Evolutionary conservation across 805 yeast genomes (phyloP).

Genomic region (Candida saitoana): DNA sequence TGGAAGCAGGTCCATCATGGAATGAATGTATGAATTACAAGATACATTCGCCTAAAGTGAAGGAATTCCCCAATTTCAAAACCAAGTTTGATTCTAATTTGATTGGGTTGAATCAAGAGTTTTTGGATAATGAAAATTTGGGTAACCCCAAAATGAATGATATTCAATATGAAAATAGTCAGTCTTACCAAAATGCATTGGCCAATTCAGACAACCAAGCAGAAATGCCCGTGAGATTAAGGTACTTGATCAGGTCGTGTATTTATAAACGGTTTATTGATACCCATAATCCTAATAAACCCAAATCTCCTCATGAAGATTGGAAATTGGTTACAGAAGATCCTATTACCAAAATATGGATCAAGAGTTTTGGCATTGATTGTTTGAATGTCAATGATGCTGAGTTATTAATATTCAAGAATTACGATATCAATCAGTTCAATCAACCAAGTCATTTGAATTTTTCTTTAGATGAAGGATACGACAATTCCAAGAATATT

Average conservation of each 20-base stretch:
- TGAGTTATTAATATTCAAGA: conserved; percentile 37
- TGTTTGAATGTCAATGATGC: conserved; percentile 51
- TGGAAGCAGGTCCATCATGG: conserved; percentile 51
- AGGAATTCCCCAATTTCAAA: conserved; percentile 48
- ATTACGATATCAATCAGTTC: conserved; percentile 30
- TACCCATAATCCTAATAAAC: conserved; percentile 3
- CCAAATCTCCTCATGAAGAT: conserved; percentile 16
- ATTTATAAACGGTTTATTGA: conserved; percentile 49
- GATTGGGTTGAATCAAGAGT: conserved; percentile 12
- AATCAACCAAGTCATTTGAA: conserved; percentile 25
- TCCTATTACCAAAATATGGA: conserved; percentile 49
- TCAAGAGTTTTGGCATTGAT: conserved; percentile 48
- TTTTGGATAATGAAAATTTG: background rate
- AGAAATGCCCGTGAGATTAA: conserved; percentile 50
- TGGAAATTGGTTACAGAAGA: conserved; percentile 69
- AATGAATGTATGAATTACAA: conserved; percentile 43
- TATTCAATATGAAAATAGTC: conserved; percentile 26
- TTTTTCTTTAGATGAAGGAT: conserved; percentile 20
- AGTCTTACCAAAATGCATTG: conserved; percentile 20
- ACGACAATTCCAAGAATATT: conserved; percentile 18
- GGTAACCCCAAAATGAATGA: conserved; percentile 16
- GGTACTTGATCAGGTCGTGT: conserved; percentile 54
- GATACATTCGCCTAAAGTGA: conserved; percentile 40
- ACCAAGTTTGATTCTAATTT: conserved; percentile 30
- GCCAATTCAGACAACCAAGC: conserved; percentile 29